These are phyloP conservation scores for Corymbia maculata DNA, from an alignment of 345 rosid genomes.

Conservation along the genomic window DNA sequence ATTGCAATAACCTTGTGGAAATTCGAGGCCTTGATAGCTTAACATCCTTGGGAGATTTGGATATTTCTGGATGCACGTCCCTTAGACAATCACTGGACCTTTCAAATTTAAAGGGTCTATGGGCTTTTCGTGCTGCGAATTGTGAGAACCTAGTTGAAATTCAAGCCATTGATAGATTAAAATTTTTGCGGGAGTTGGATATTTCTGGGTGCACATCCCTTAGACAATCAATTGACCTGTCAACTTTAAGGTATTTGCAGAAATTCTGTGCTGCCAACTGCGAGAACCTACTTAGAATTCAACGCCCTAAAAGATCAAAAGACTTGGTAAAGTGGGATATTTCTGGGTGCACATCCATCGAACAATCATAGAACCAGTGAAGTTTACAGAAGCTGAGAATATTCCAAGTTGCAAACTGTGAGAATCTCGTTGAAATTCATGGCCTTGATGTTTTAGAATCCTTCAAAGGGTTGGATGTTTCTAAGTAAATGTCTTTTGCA, in stretches of 20 bases:
- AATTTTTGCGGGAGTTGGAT: rapidly evolving
- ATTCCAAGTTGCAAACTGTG: not conserved
- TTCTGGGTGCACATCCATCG: rapidly evolving
- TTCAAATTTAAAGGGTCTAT: not conserved
- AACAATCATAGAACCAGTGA: not conserved
- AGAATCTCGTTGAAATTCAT: not conserved
- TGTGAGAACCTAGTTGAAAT: not conserved
- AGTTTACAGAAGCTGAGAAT: rapidly evolving
- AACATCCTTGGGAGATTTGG: not conserved
- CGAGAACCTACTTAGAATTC: rapidly evolving
- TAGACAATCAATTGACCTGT: not conserved
- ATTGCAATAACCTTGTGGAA: not conserved
- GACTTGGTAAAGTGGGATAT: rapidly evolving
- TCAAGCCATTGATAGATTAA: not conserved
- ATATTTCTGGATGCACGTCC: not conserved
- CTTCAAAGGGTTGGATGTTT: too few relatives aligned
- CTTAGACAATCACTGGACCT: not conserved
- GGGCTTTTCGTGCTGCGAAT: not conserved
- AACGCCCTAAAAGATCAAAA: not conserved
- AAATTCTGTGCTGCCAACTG: not conserved
- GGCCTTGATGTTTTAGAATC: not conserved
- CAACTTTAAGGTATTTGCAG: not conserved
- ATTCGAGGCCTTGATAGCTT: not conserved
- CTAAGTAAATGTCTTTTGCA: too few relatives aligned
- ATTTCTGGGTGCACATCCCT: not conserved